These are phyloP conservation scores for Oropetium thomaeum DNA, from an alignment of 176 grass and related monocot species.

Conservation along the genomic window DNA sequence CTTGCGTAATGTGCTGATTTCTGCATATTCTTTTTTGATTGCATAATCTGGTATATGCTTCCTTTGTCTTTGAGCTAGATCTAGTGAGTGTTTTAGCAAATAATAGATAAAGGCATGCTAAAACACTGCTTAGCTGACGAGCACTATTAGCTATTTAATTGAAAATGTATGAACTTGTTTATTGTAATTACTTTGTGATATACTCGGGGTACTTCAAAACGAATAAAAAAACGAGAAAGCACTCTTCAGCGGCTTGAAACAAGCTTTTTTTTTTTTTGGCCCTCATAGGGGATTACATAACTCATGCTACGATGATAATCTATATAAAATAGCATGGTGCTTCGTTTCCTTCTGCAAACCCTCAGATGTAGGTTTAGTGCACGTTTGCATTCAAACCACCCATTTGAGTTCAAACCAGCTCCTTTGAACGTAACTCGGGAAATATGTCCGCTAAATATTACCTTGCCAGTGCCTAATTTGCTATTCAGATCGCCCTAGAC, in stretches of 20 bases:
- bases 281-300: slow-evolving; percentile 10
- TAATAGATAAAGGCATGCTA: slow-evolving; percentile 27
- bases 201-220: slow-evolving; percentile 29
- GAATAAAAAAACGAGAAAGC: slow-evolving; percentile 11
- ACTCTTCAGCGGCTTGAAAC: slow-evolving; percentile 11
- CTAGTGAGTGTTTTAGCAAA: slow-evolving; percentile 7
- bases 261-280: not conserved
- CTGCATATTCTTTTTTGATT: slow-evolving; percentile 24
- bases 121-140: slow-evolving; percentile 20
- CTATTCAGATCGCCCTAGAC: not conserved
- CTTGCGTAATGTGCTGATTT: slow-evolving; percentile 25
- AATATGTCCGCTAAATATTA: too few relatives aligned
- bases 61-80: not conserved
- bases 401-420: too few relatives aligned
- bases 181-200: slow-evolving; percentile 37
- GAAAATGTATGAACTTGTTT: slow-evolving; percentile 41
- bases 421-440: too few relatives aligned
- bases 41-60: not conserved
- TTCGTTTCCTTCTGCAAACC: slow-evolving; percentile 3
- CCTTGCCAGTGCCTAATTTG: not conserved
- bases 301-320: slow-evolving; percentile 29
- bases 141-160: slow-evolving; percentile 20
- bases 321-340: not conserved
- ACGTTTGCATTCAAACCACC: not conserved
- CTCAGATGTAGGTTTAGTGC: not conserved